phyloP scores from a whole-genome alignment of 129 eudicot genomes.

The Logfia minima region DNA sequence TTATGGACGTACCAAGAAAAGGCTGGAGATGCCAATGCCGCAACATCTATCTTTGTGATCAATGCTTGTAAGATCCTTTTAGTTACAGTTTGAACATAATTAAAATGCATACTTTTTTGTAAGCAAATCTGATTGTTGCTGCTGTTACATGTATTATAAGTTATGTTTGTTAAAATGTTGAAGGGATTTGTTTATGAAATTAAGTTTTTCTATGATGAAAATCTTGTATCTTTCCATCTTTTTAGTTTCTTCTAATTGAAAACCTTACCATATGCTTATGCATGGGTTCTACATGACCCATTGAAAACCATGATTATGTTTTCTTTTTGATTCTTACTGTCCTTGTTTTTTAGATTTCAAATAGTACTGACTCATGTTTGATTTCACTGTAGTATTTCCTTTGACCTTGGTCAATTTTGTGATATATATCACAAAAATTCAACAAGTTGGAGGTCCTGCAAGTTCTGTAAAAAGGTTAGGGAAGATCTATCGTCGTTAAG shows the following conservation, averaged over 20 bases:
- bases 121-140: not conserved
- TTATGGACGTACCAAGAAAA: not conserved
- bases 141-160: no score
- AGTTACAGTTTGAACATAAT: not conserved
- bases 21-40: not conserved
- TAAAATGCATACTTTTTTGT: not conserved
- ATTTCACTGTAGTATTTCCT: not conserved
- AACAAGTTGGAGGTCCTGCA: not conserved
- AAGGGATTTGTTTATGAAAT: no score
- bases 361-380: not conserved
- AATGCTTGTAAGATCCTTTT: not conserved
- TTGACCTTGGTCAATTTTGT: not conserved
- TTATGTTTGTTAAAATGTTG: no score
- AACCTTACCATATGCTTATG: not conserved
- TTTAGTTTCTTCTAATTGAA: no score
- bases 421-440: not conserved
- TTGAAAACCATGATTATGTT: not conserved
- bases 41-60: not conserved
- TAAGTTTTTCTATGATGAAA: no score
- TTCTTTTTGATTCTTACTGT: not conserved
- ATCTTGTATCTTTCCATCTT: no score
- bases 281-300: not conserved
- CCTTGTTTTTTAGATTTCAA: not conserved
- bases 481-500: not conserved
- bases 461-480: not conserved